Evolutionary conservation across 208 protist species (phyloP), one percentile per base, ranked within the genome.

Genomic region (Trypanosoma brucei): DNA sequence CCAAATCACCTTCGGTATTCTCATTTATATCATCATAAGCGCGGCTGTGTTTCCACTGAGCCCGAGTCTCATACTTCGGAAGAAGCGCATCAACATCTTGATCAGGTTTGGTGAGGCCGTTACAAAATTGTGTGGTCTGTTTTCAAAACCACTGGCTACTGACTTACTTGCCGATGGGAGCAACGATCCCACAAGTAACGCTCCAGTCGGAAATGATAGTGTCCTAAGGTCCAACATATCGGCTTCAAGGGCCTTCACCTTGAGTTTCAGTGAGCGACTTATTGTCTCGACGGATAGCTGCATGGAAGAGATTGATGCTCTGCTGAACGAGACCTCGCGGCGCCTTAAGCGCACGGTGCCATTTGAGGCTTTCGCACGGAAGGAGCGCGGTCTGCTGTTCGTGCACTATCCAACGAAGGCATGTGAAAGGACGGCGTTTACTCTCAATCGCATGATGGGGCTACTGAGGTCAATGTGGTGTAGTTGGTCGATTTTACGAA

Each of bases 1-100:
- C 59, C 86, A 95, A 65, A 93, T 89, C 75, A 95, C 89, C 11
- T 91, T 93, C 64, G 82, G 83, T 59, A 92, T 95, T 58, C 89
- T 95, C 65, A 93, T 95, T 64, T 95, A 95, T 81, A 70, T 91
- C 37, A 75, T 87, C 22, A 76, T 95, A 44, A 95, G 83, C 62
- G 68, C 72, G 9, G 38, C 86, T 30, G 50, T 95, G 8, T 76
- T 95, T 48, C 89, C 89, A 30, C 64, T 94, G 30, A 88, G 77
- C 13, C 88, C 88, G 1, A 75, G 79, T 34, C 37, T 72, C 8
- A 92, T 95, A 52, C 72, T 95, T 59, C 79, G 80, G 35, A 73
- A 72, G 60, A 95, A 91, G 73, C 83, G 88, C 35, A 68, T 69
- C 57, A 91, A 90, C 63, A 77, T 95, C 50, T 74, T 95, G 48